These are phyloP conservation scores for Kwoniella shandongensis DNA, from an alignment of 768 basidiomycete genomes.

Conservation along the genomic window DNA sequence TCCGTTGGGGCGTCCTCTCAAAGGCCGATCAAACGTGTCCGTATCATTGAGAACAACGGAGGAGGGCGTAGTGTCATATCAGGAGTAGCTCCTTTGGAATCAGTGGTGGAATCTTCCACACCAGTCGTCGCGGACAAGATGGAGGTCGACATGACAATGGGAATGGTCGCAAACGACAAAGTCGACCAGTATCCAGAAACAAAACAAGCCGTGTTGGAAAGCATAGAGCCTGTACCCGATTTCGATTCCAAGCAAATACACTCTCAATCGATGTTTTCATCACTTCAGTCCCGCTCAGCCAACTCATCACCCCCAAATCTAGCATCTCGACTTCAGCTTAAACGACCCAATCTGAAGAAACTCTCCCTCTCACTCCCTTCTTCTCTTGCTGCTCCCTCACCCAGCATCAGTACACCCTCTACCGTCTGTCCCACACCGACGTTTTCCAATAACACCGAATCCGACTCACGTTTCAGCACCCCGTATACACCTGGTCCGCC, in stretches of 20 bases:
- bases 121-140: neutral
- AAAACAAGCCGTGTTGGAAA: neutral
- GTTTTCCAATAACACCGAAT: neutral
- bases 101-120: neutral
- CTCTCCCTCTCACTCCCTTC: conserved; percentile 18
- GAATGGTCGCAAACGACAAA: neutral
- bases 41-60: neutral
- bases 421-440: conserved; percentile 21
- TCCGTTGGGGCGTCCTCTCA: neutral
- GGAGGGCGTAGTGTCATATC: neutral
- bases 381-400: neutral
- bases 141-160: neutral
- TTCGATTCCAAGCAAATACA: neutral
- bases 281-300: neutral
- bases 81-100: conserved; percentile 3
- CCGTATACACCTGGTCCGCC: conserved; percentile 45
- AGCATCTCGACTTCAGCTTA: conserved; percentile 10
- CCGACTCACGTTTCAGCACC: conserved; percentile 17
- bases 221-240: neutral
- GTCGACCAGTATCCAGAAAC: neutral
- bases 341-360: conserved; percentile 22
- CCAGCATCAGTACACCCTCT: conserved; percentile 10
- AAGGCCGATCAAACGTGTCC: neutral
- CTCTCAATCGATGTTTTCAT: conserved; percentile 8
- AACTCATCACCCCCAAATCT: conserved; percentile 1